A percentile compares a stretch with the other conserved stretches of the same genome.
Conservation (phyloP, 1,139 yeast species). For the Blastobotrys elegans region DNA sequence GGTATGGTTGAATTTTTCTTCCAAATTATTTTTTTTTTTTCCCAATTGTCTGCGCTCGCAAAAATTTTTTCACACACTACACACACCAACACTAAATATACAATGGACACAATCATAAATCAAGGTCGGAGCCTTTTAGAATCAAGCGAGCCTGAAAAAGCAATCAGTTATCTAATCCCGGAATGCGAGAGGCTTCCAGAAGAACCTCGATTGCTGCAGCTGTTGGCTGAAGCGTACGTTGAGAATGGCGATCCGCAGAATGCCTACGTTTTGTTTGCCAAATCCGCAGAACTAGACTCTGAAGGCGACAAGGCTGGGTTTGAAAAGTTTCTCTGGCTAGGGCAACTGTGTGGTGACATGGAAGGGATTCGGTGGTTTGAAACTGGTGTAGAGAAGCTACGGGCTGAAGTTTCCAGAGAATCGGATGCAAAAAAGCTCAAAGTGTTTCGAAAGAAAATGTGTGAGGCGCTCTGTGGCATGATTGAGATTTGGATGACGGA, state of each 20-base stretch:
- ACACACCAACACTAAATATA: conserved; percentile 3
- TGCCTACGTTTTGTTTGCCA: conserved; percentile 62
- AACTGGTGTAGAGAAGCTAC: conserved; percentile 54
- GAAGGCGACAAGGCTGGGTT: conserved; percentile 52
- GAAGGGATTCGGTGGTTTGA: conserved; percentile 68
- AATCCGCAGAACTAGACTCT: conserved; percentile 67
- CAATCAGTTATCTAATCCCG: conserved; percentile 19
- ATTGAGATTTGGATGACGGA: conserved; percentile 99
- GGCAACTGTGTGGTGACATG: conserved; percentile 81
- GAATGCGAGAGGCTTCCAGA: conserved; percentile 9
- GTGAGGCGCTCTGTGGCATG: conserved; percentile 76
- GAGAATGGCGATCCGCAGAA: conserved; percentile 75
- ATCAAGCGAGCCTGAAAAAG: conserved; percentile 23
- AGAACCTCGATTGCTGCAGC: conserved; percentile 34
- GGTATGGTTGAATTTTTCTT: background rate
- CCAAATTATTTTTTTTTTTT: background rate
- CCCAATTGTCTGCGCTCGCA: background rate
- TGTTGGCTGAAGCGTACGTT: conserved; percentile 68
- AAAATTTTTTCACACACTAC: conserved; percentile 1
- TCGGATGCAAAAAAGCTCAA: conserved; percentile 6
- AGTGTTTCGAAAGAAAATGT: conserved; percentile 46
- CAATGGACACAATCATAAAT: conserved; percentile 11
- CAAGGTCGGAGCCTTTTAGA: conserved; percentile 21
- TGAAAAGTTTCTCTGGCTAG: conserved; percentile 84
- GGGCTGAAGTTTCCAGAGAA: conserved; percentile 36